Evolutionary conservation across 352 stramenopile species (phyloP), one percentile per base, ranked within the genome.

Genomic region (Phytophthora hibernalis): DNA sequence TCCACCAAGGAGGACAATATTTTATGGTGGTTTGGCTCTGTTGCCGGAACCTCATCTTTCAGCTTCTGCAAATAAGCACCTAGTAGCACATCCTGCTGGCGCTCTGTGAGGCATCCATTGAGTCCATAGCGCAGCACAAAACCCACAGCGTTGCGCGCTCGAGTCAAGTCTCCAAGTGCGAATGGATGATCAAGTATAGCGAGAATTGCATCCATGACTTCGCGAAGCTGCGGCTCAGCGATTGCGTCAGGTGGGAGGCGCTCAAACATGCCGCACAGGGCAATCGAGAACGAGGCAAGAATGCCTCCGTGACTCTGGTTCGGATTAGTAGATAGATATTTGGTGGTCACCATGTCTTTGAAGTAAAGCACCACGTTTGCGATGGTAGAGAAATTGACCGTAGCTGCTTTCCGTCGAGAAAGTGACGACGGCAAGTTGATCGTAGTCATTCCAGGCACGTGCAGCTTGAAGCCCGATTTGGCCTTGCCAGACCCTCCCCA

Each of bases 221-320:
- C 83, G 13, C 65, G 70, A 22, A 95, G 79, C 54, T 92, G 80
- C 5, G 73, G 55, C 16, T 94, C 86, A 0, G 74, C 54, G 37
- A 95, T 79, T 20, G 73, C 73, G 49, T 94, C 85, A 12, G 75
- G 68, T 12, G 83, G 82, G n/a, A 94, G 57, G 10, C 74, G 73
- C 54, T 91, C 82, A 54, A 92, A 94, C 79, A 96, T 89, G 33
- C 80, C 90, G 70, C 74, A 86, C 15, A 95, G 51, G 51, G 87
- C 80, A 24, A 96, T 79, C 0, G 87, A 83, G 40, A 87, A 91
- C 3, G 87, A 83, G 2, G 85, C 79, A 11, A 95, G 70, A 44
- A 91, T 85, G 0, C 84, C 87, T 21, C 88, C 88, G 50, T 92
- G 74, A 49, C 68, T 79, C n/a, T 82, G 76, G 11, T 74, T 76